Base-by-base conservation (phyloP, 2,329 filamentous ascomycete genomes). In the Chalaropsis thielavioides region DNA sequence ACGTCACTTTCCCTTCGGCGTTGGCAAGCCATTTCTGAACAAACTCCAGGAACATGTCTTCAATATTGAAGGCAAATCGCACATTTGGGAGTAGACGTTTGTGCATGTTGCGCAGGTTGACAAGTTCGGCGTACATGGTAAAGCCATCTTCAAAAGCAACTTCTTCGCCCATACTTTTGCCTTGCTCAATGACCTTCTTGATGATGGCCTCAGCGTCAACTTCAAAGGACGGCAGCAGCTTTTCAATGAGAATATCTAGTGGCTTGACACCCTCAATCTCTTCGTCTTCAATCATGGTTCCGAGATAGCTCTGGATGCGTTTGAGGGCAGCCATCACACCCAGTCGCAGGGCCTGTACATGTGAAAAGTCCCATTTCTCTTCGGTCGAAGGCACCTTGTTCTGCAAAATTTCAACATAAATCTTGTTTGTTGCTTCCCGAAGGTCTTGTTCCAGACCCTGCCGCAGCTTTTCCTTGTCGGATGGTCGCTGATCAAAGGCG, bases 11-110 rank as follows among this genome's bases (percentile, higher is more conserved):
- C 41, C 79, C 78, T 70, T 97, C 91, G 7, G 90, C 91, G 68
- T 85, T 83, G 64, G 83, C 81, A 68, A 99, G 90, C 92, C 92
- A 99, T 66, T 90, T 85, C 92, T 92, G 97, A 5, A 97, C 94
- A 73, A 97, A 99, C 43, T 89, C 87, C 68, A 92, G 88, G 19
- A 99, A 80, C 17, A 95, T 78, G 51, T 86, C 83, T 74, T 99
- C 94, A 54, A 99, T 83, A 69, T 91, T 85, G 73, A 97, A 96
- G 3, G 86, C 86, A 73, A 97, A 99, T 0, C 84, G 83, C 67
- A 84, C 78, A 69, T 80, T 80, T 0, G 89, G 89, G 19, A 96
- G 80, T 24, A 85, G 86, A 68, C 89, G 82, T 7, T 82, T 80
- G 73, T 96, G 92, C 31, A 95, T 90, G 41, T 83, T 81, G 38